Conservation (phyloP, 306 rosid genomes). For the Castanea crenata region DNA sequence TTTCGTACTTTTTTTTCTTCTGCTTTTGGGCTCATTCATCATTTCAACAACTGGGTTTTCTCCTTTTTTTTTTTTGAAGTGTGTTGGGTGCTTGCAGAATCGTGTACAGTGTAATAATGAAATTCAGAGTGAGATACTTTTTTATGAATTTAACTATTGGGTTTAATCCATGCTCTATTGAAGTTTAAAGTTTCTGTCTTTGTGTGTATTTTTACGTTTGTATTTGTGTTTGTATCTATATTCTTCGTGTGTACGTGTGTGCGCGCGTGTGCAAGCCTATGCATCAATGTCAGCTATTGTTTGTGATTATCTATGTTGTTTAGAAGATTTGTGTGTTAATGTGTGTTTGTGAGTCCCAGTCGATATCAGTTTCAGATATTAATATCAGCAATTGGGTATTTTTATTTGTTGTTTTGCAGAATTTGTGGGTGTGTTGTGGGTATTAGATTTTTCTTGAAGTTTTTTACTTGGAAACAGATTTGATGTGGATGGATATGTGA, state of each 20-base stretch:
- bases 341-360: too few species aligned
- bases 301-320: not conserved
- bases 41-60: not conserved
- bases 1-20: not conserved
- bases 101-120: not conserved
- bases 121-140: not conserved
- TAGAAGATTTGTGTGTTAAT: not conserved
- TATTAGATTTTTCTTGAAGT: not conserved
- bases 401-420: not conserved
- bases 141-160: not conserved
- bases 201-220: not conserved
- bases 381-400: not conserved
- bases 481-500: conserved; percentile 70
- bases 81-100: not conserved
- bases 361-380: conserved; percentile 1
- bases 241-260: too few species aligned
- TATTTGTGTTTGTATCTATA: not conserved
- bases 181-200: not conserved
- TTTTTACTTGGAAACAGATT: conserved; percentile 45
- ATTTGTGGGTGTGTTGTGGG: not conserved
- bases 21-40: not conserved
- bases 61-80: not conserved
- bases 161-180: not conserved
- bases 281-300: not conserved
- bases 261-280: not conserved